phyloP scores from a whole-genome alignment of 768 basidiomycete genomes.

The Mycena rebaudengoi region DNA sequence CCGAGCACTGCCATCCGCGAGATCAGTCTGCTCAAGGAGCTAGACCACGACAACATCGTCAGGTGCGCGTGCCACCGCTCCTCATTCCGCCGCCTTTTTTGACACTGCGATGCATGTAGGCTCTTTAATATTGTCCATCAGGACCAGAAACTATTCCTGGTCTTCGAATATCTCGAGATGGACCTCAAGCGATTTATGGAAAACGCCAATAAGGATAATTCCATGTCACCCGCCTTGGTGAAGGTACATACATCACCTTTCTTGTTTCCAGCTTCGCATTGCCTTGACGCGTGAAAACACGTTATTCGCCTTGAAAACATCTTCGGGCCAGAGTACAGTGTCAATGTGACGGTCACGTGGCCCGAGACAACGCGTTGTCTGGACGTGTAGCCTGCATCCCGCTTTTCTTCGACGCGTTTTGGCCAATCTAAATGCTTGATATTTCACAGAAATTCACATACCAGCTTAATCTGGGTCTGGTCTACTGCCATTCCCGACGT shows the following conservation, averaged over 20 bases:
- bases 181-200: slow-evolving; percentile 99
- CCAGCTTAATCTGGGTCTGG: slow-evolving; percentile 89
- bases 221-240: slow-evolving; percentile 76
- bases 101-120: slow-evolving; percentile 50
- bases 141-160: slow-evolving; percentile 96
- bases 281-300: slow-evolving; percentile 16
- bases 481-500: slow-evolving; percentile 94
- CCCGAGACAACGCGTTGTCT: slow-evolving; percentile 1
- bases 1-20: slow-evolving; percentile 98
- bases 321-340: slow-evolving; percentile 2
- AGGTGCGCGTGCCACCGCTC: slow-evolving; percentile 56
- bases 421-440: slow-evolving; percentile 21
- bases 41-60: slow-evolving; percentile 96
- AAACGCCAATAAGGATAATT: slow-evolving; percentile 73
- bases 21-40: slow-evolving; percentile 95
- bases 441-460: slow-evolving; percentile 88
- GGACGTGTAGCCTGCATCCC: slow-evolving; percentile 19
- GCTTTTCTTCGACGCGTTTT: slow-evolving; percentile 36
- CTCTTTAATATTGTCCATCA: slow-evolving; percentile 96
- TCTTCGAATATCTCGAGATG: slow-evolving; percentile 97
- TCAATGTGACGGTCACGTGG: slow-evolving; percentile 25
- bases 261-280: slow-evolving; percentile 9
- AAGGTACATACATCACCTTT: slow-evolving; percentile 82
- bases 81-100: neutral
- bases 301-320: neutral